These are phyloP conservation scores for Phlebiopsis gigantea DNA, from an alignment of 768 basidiomycete genomes.

Conservation along the genomic window DNA sequence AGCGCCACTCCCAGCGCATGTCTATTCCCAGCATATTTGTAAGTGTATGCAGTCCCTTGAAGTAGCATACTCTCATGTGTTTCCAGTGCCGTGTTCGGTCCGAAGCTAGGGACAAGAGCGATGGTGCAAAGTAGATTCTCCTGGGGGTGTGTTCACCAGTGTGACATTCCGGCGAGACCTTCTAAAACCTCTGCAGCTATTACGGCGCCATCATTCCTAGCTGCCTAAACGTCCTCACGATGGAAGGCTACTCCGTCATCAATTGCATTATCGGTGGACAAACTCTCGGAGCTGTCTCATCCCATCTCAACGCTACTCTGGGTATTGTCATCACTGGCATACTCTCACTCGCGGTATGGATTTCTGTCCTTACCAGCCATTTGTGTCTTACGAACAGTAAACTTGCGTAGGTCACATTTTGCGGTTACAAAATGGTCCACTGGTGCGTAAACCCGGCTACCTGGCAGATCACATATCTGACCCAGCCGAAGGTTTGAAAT, in stretches of 20 bases:
- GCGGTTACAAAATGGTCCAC: slow-evolving; percentile 29
- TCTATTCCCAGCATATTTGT: slow-evolving; percentile 33
- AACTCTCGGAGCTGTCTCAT: slow-evolving; percentile 35
- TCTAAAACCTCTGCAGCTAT: slow-evolving; percentile 25
- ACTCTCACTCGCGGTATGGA: slow-evolving; percentile 29
- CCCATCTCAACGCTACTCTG: slow-evolving; percentile 22
- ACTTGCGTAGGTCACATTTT: slow-evolving; percentile 25
- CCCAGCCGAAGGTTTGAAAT: slow-evolving; percentile 26
- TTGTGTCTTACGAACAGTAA: neutral
- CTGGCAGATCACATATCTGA: neutral
- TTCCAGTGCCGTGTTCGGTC: slow-evolving; percentile 43
- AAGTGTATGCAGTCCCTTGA: neutral
- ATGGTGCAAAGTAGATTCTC: slow-evolving; percentile 53
- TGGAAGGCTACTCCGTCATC: slow-evolving; percentile 43
- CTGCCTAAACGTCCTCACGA: slow-evolving; percentile 36
- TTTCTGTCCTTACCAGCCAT: neutral
- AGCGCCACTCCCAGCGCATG: slow-evolving; percentile 22
- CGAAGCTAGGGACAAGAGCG: slow-evolving; percentile 46
- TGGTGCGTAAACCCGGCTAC: slow-evolving; percentile 16
- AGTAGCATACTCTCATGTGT: neutral
- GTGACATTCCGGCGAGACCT: neutral
- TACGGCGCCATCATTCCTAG: slow-evolving; percentile 35
- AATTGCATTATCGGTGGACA: slow-evolving; percentile 46
- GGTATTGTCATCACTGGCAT: slow-evolving; percentile 40
- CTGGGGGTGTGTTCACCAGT: slow-evolving; percentile 33